Evolutionary conservation across 345 rosid species (phyloP).

Genomic region (Pugionium cornutum): DNA sequence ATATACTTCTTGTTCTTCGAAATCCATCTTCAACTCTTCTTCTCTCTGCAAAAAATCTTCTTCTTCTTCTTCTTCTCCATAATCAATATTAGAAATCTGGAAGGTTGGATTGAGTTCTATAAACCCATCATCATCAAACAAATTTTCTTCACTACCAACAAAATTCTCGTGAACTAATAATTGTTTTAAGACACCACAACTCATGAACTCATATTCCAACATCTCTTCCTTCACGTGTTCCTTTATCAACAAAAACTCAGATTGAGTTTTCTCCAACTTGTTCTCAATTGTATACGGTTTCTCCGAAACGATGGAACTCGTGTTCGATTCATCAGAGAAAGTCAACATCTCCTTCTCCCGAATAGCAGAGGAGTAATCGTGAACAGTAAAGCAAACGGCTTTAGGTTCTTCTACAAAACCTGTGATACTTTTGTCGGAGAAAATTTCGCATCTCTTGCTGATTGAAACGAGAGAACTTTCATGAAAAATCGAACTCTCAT

Average conservation of each 20-base stretch:
- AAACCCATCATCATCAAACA: constrained; percentile 37
- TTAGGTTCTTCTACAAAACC: constrained; percentile 59
- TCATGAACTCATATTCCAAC: constrained; percentile 36
- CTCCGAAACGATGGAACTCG: constrained; percentile 23
- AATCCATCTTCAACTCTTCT: constrained; percentile 24
- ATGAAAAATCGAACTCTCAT: constrained; percentile 21
- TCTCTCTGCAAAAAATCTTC: constrained; percentile 27
- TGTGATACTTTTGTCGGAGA: constrained; percentile 39
- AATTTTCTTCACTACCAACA: constrained; percentile 27
- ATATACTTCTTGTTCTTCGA: constrained; percentile 33
- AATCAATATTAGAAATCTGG: constrained; percentile 28
- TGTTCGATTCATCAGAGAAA: constrained; percentile 12
- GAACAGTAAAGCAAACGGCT: constrained; percentile 45
- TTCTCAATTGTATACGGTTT: constrained; percentile 23
- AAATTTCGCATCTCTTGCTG: constrained; percentile 47
- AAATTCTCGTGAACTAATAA: constrained; percentile 30
- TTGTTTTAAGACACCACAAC: constrained; percentile 25
- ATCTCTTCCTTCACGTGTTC: constrained; percentile 33
- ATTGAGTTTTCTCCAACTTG: constrained; percentile 17
- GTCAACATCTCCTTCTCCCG: constrained; percentile 23
- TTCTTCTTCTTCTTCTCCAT: constrained; percentile 13
- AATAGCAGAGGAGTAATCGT: constrained; percentile 33
- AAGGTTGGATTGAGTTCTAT: constrained; percentile 48
- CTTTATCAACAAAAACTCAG: constrained; percentile 10
- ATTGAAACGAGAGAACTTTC: constrained; percentile 24